Conservation (phyloP, 768 basidiomycete species). For the Pulveroboletus sp. region DNA sequence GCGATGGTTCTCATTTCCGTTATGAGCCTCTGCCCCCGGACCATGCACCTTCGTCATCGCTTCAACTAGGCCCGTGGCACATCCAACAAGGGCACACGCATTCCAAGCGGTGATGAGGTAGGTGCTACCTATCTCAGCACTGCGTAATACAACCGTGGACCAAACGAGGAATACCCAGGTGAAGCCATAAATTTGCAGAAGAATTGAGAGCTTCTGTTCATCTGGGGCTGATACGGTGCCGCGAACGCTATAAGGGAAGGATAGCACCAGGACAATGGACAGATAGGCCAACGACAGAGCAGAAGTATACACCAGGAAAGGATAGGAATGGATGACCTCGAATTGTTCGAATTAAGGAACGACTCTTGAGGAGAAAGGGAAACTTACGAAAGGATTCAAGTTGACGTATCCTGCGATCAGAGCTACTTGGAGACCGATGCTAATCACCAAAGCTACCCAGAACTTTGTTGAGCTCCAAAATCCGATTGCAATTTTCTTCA, state of each 20-base stretch:
- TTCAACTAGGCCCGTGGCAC: conserved; percentile 36
- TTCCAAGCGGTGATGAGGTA: conserved; percentile 61
- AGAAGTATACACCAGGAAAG: conserved; percentile 47
- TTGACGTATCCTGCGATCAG: conserved; percentile 46
- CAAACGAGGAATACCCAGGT: conserved; percentile 56
- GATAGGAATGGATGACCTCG: conserved; percentile 59
- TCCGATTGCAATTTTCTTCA: conserved; percentile 25
- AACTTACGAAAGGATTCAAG: conserved; percentile 61
- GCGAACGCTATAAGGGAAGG: conserved; percentile 29
- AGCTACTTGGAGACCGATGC: conserved; percentile 41
- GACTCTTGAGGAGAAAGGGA: background rate
- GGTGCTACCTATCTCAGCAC: conserved; percentile 43
- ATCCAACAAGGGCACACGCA: conserved; percentile 38
- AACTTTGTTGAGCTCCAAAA: conserved; percentile 55
- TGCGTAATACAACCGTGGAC: conserved; percentile 43
- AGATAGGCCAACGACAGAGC: conserved; percentile 50
- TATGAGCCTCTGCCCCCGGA: conserved; percentile 6
- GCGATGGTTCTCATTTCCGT: conserved; percentile 1
- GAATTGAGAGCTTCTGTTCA: conserved; percentile 47
- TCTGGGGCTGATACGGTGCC: conserved; percentile 24
- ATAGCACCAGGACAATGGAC: conserved; percentile 38
- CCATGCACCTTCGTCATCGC: conserved; percentile 21
- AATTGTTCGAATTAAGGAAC: background rate
- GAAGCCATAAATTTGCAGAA: conserved; percentile 51
- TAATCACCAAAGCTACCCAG: conserved; percentile 52